These are phyloP conservation scores for Umbilicus rupestris DNA, from an alignment of 164 flowering plant species.

Conservation along the genomic window DNA sequence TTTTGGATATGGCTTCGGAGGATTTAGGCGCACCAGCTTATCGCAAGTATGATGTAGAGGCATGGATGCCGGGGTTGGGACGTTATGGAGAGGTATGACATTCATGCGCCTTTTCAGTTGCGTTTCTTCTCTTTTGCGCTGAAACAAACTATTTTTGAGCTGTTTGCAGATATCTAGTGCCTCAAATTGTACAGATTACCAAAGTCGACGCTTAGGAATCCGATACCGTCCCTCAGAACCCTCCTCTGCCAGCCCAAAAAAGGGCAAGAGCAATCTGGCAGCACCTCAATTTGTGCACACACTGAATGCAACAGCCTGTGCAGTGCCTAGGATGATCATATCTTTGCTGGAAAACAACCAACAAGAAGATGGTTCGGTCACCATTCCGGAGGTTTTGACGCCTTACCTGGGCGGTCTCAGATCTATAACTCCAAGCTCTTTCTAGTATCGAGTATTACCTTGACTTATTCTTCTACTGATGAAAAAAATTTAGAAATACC, in stretches of 20 bases:
- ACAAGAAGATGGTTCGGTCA: constrained; percentile 83
- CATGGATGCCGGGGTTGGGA: constrained; percentile 89
- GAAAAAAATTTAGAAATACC: too few species aligned
- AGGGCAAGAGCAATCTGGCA: constrained; percentile 45
- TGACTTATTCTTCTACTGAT: too few species aligned
- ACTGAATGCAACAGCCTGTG: constrained; percentile 92
- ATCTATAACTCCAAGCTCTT: constrained; percentile 34
- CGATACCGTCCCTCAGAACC: constrained; percentile 60
- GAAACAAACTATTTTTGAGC: too few species aligned
- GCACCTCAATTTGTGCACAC: constrained; percentile 86
- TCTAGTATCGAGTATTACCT: too few species aligned
- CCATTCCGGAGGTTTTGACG: constrained; percentile 69
- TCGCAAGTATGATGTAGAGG: constrained; percentile 90
- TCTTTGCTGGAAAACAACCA: constrained; percentile 86
- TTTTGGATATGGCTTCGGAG: too few species aligned
- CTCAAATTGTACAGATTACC: constrained; percentile 92
- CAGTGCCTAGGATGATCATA: constrained; percentile 85
- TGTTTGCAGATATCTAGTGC: constrained; percentile 83
- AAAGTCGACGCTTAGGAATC: constrained; percentile 80
- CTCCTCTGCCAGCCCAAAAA: constrained; percentile 28
- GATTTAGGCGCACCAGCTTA: too few species aligned
- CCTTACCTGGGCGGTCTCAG: constrained; percentile 83
- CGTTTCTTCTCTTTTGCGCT: not conserved
- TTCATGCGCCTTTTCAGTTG: not conserved
- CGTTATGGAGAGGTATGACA: constrained; percentile 84